These are phyloP conservation scores for Oxyria digyna DNA, from an alignment of 148 eudicot genomes.

Conservation along the genomic window DNA sequence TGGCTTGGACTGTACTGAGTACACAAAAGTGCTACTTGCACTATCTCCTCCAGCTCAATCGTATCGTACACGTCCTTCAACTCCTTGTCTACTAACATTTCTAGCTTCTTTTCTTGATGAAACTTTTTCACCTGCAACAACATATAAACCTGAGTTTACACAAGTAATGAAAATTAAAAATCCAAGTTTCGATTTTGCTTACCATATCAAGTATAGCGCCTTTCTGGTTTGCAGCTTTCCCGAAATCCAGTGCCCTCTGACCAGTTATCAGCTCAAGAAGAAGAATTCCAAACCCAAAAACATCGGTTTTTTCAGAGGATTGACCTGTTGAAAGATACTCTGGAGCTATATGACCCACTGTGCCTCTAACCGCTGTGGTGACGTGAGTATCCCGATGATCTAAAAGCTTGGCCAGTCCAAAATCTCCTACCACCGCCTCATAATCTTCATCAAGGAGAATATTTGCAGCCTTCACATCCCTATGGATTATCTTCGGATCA, in stretches of 20 bases:
- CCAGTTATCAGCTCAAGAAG: conserved; percentile 71
- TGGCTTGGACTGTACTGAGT: conserved; percentile 49
- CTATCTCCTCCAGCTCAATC: conserved; percentile 56
- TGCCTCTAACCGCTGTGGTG: conserved; percentile 65
- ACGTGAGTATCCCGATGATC: conserved; percentile 58
- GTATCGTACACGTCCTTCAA: conserved; percentile 37
- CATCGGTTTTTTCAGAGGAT: conserved; percentile 65
- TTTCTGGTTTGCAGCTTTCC: conserved; percentile 66
- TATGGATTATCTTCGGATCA: conserved; percentile 62
- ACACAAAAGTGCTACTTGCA: conserved; percentile 56
- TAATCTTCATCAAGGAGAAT: conserved; percentile 50
- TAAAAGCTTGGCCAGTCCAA: conserved; percentile 65
- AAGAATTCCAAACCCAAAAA: conserved; percentile 66
- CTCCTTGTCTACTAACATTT: conserved; percentile 46
- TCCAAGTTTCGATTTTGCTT: not conserved
- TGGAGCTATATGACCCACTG: conserved; percentile 67
- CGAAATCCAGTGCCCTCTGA: conserved; percentile 67
- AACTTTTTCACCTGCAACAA: conserved; percentile 45
- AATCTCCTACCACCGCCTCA: conserved; percentile 71
- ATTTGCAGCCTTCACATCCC: conserved; percentile 72
- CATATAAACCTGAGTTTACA: not conserved
- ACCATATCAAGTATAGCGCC: conserved; percentile 81
- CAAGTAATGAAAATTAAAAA: not conserved
- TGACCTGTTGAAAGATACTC: conserved; percentile 67
- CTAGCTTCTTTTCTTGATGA: conserved; percentile 57